Base-by-base conservation (phyloP, 805 yeast species). In the Starmera dryadoides region DNA sequence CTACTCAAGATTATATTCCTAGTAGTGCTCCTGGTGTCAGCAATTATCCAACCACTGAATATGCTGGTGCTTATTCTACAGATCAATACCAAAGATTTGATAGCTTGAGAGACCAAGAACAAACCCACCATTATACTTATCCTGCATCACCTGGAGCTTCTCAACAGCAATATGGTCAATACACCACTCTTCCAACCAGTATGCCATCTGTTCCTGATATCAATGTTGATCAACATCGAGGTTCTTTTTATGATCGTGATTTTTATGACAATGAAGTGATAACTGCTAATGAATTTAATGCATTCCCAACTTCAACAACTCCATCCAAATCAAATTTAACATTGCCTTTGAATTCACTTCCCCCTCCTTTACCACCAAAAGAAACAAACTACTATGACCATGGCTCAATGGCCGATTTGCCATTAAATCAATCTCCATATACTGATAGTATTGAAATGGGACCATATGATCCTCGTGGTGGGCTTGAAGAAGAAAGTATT, bases 401-500 rank as follows among this genome's bases (percentile, higher is more conserved):
- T 11, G 36, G 32, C 4, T 26, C 35, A 3, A 26, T 25, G 29
- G 33, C 43, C 36, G 21, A 23, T 34, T 20, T 35, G 3, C 42
- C 33, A 15, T 16, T 22, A 14, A 29, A 21, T n/a, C 30, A 35
- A 14, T 15, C 22, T 22, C 19, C 20, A 2, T 35, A 35, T 23
- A 15, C 23, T 28, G 37, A 30, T 17, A 33, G 29, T n/a, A 34
- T 36, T 15, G 38, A 41, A 29, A 11, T 30, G 4, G 33, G n/a
- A 14, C 55, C 52, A 17, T 51, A 48, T 23, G 41, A 43, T 21
- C 34, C 42, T 4, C 46, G 40, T n/a, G n/a, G n/a, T n/a, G n/a
- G n/a, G 15, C 43, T 43, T 22, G 50, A 44, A 32, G 69, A 68
- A 22, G 69, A 66, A 36, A 69, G 69, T 40, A 62, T 68, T 6